Base-by-base conservation (phyloP, 1,284 basidiomycete genomes). In the Mycena citricolor region DNA sequence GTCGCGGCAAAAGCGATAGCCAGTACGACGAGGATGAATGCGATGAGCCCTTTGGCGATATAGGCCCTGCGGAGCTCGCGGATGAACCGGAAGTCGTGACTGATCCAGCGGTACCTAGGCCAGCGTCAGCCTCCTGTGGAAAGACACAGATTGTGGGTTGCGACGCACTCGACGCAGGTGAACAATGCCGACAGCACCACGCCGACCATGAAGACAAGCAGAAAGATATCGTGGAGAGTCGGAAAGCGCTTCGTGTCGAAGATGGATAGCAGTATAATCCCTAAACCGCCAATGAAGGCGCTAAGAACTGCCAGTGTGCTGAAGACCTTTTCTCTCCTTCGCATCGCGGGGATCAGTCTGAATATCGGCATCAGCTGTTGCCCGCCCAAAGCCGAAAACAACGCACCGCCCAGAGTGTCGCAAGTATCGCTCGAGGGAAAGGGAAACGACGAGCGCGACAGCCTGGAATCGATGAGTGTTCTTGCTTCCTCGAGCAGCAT, bases 141-240 rank as follows among this genome's bases (percentile, higher is more conserved):
- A 28, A 23, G 16, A 23, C 8, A 14, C 39, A 30, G 16, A 11
- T 17, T 26, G 10, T 16, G 26, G 14, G 30, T 8, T 14, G 40
- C 29, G 25, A 16, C 5, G 55, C 64, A 20, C 71, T 89, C 85
- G n/a, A 76, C 46, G 13, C 86, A 67, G 4, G 83, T 83, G 63
- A 87, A 87, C 28, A 88, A 74, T 8, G 83, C 82, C 46, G 79
- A 83, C 25, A 88, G 57, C 2, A 70, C 76, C 1, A 87, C 77
- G 11, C 81, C 81, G 20, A 78, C 22, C 43, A 83, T 76, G 59
- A 83, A 84, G 6, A 87, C 64, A 26, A 86, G 68, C 17, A 88
- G 70, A 54, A 84, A 86, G 14, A 67, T 47, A 13, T 79, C 62
- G 57, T 88, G 85, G 8, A 70, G 52, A 12, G 56, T 70, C 2